Evolutionary conservation across 2,329 filamentous ascomycete species (phyloP).

Genomic region (Monosporascus ibericus): DNA sequence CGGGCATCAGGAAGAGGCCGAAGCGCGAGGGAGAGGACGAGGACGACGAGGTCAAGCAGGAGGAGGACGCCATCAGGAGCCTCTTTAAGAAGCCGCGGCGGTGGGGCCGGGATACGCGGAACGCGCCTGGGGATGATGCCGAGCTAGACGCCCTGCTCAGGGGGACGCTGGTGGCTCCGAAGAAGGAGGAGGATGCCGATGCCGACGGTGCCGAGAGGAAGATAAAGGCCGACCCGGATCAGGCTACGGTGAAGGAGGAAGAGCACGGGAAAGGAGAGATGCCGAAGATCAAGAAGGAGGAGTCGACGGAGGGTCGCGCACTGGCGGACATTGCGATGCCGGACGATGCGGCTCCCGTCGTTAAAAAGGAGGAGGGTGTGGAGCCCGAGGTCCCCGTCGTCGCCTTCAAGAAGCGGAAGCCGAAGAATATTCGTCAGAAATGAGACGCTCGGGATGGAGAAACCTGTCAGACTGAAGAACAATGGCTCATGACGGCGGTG

Average conservation of each 20-base stretch:
- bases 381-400: constrained; percentile 37
- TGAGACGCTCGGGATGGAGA: constrained; percentile 21
- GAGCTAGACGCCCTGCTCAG: constrained; percentile 59
- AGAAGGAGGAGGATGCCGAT: constrained; percentile 22
- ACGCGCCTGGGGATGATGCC: constrained; percentile 40
- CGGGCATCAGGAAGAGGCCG: constrained; percentile 55
- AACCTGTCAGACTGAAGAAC: too few relatives aligned
- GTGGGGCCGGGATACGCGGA: constrained; percentile 50
- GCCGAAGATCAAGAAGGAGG: constrained; percentile 36
- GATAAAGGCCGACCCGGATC: constrained; percentile 7
- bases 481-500: too few relatives aligned
- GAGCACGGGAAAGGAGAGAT: constrained; percentile 21
- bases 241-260: constrained; percentile 9
- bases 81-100: constrained; percentile 53
- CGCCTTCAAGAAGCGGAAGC: constrained; percentile 76
- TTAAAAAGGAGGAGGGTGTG: constrained; percentile 25
- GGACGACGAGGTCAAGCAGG: constrained; percentile 53
- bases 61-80: constrained; percentile 51
- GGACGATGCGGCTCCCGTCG: constrained; percentile 1
- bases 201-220: constrained; percentile 8
- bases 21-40: constrained; percentile 32
- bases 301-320: constrained; percentile 16
- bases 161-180: constrained; percentile 25
- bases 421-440: constrained; percentile 58
- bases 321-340: constrained; percentile 6